Base-by-base conservation (phyloP, 2,329 filamentous ascomycete species). In the Ampelomyces quisqualis region DNA sequence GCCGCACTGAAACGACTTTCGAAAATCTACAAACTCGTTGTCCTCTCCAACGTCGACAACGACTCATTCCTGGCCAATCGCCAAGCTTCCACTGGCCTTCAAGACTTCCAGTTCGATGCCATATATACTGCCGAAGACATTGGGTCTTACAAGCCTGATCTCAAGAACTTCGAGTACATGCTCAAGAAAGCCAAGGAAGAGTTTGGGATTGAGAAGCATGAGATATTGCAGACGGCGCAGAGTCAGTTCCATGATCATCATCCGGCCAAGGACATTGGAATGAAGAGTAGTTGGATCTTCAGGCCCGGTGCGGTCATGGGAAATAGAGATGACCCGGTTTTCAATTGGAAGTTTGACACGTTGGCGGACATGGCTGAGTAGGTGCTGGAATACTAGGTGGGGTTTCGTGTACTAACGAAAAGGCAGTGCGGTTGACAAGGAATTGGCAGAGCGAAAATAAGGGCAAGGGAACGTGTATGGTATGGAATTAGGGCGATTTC, bases 81-180 rank as follows among this genome's bases (percentile, higher is more conserved):
- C 10, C 58, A 67, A 1, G 27, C 34, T 2, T 22, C 34, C 7
- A 73, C 76, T 0, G 73, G 77, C 18, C 67, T 88, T 9, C 60
- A 70, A 13, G 76, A 74, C 0, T 73, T 78, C 17, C 52, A 71
- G 9, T 84, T 88, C 55, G 83, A 86, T 53, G 75, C 76, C 9
- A 71, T 86, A 17, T 80, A 85, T 64, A 88, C 84, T 2, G 86
- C 86, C 2, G 73, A 89, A 65, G 78, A 85, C 30, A 80, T 89
- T 38, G 84, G 86, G 1, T 75, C 72, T 5, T 90, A 89, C 64
- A 90, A 90, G 70, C 86, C 86, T 0, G 70, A 78, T 46, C 60
- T 68, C 24, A 62, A 62, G 19, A 88, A 88, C 55, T 90, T 90
- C 51, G 72, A 78, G 40, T 84, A 85, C 57, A 70, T 89, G 66